Conservation (phyloP, 2,329 filamentous ascomycete species). For the Nigrospora osmanthi region DNA sequence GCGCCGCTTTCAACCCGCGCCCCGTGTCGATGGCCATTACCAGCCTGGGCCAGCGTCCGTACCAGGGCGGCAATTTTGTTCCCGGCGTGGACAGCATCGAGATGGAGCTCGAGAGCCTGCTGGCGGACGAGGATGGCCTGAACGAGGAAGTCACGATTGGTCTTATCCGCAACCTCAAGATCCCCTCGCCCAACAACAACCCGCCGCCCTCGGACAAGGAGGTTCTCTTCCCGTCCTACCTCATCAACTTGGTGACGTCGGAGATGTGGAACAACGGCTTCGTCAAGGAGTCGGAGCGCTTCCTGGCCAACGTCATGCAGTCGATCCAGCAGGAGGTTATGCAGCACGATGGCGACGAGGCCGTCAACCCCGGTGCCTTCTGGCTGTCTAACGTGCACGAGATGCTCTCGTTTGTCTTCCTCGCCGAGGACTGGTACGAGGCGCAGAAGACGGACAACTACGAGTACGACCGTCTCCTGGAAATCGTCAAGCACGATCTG, state of each 20-base stretch:
- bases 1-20: slow-evolving; percentile 84
- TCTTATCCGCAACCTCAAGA: slow-evolving; percentile 92
- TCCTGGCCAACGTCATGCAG: slow-evolving; percentile 99
- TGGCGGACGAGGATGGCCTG: slow-evolving; percentile 90
- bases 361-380: slow-evolving; percentile 94
- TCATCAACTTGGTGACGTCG: slow-evolving; percentile 97
- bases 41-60: slow-evolving; percentile 58
- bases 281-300: slow-evolving; percentile 97
- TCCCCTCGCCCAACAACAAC: slow-evolving; percentile 77
- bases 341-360: slow-evolving; percentile 96
- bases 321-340: slow-evolving; percentile 99
- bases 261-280: slow-evolving; percentile 99
- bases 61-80: slow-evolving; percentile 66
- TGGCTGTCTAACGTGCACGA: slow-evolving; percentile 99
- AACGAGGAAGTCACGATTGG: slow-evolving; percentile 97
- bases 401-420: slow-evolving; percentile 98
- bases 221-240: slow-evolving; percentile 94
- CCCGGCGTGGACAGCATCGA: slow-evolving; percentile 86
- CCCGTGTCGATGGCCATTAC: slow-evolving; percentile 93
- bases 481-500: slow-evolving; percentile 98
- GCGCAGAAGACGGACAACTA: slow-evolving; percentile 99
- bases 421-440: slow-evolving; percentile 99
- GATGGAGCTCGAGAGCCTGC: slow-evolving; percentile 84
- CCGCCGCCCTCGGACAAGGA: slow-evolving; percentile 96
- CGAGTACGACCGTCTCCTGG: slow-evolving; percentile 92